phyloP scores from a whole-genome alignment of 164 flowering plant species.

The Paratinospora sagittata region DNA sequence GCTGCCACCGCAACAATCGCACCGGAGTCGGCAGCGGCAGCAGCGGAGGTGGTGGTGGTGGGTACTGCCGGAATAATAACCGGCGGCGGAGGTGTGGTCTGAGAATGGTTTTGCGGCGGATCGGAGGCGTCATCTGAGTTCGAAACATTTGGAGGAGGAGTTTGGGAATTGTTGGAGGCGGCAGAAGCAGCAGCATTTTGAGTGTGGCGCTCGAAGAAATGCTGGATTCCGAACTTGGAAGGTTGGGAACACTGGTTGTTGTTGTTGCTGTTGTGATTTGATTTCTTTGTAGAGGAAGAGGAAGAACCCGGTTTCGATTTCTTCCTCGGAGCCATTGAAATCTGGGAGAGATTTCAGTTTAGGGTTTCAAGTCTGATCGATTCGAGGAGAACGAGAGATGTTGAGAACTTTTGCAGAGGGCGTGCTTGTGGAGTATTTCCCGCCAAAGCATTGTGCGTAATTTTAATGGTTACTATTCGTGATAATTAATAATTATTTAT shows the following conservation, averaged over 20 bases:
- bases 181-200: slow-evolving; percentile 34
- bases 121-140: slow-evolving; percentile 10
- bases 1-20: too few relatives aligned
- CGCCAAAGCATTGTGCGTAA: too few relatives aligned
- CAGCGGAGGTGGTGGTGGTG: too few relatives aligned
- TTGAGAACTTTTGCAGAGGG: too few relatives aligned
- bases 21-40: not conserved
- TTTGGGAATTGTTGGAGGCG: too few relatives aligned
- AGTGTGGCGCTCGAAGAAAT: slow-evolving; percentile 83
- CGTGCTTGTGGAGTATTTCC: too few relatives aligned
- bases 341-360: not conserved
- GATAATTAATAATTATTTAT: too few relatives aligned
- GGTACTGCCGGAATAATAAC: slow-evolving; percentile 6
- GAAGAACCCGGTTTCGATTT: slow-evolving; percentile 29
- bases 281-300: slow-evolving; percentile 42
- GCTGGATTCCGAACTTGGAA: slow-evolving; percentile 86
- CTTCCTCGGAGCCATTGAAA: slow-evolving; percentile 68
- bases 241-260: slow-evolving; percentile 37
- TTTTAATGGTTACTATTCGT: too few relatives aligned
- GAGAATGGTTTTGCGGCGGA: slow-evolving; percentile 18
- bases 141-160: slow-evolving; percentile 6
- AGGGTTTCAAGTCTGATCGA: slow-evolving; percentile 4
- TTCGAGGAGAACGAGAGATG: slow-evolving; percentile 8
- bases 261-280: slow-evolving; percentile 35
- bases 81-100: slow-evolving; percentile 28